phyloP scores from a whole-genome alignment of 495 filamentous ascomycete species.

The Durotheca rogersii region DNA sequence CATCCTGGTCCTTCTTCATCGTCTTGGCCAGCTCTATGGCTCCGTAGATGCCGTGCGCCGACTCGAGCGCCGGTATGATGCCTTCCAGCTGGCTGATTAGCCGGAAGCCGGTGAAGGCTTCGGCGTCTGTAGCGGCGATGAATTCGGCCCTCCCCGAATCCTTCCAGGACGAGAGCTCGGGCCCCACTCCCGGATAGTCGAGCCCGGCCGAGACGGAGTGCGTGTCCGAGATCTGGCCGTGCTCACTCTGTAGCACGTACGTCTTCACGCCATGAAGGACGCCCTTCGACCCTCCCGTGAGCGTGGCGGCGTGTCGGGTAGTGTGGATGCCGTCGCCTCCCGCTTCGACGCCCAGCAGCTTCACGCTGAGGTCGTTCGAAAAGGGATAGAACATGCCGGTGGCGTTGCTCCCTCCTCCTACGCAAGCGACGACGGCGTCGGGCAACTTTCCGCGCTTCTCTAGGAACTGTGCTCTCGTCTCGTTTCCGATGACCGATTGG shows the following conservation, averaged over 20 bases:
- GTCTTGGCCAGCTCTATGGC: constrained; percentile 87
- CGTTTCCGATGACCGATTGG: constrained; percentile 88
- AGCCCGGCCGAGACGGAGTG: constrained; percentile 97
- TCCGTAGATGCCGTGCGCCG: constrained; percentile 87
- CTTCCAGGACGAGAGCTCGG: constrained; percentile 91
- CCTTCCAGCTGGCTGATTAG: constrained; percentile 83
- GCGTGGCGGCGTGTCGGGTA: constrained; percentile 79
- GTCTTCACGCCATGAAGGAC: constrained; percentile 95
- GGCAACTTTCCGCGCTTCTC: constrained; percentile 81
- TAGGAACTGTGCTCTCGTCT: constrained; percentile 87
- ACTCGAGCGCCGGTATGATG: constrained; percentile 95
- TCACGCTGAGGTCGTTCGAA: constrained; percentile 77
- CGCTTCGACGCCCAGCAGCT: constrained; percentile 90
- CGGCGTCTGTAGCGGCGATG: constrained; percentile 85
- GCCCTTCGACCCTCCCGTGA: constrained; percentile 84
- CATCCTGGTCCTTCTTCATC: constrained; percentile 82
- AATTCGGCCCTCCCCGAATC: constrained; percentile 82
- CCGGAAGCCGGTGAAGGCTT: constrained; percentile 89
- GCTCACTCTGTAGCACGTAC: constrained; percentile 86
- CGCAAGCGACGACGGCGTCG: constrained; percentile 93
- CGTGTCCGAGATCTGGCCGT: constrained; percentile 91
- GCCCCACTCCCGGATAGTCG: constrained; percentile 95
- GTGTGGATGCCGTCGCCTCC: constrained; percentile 96
- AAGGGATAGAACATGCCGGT: constrained; percentile 98
- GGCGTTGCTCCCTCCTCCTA: constrained; percentile 90